Evolutionary conservation across 768 basidiomycete species (phyloP).

Genomic region (Polyporus arcularius): DNA sequence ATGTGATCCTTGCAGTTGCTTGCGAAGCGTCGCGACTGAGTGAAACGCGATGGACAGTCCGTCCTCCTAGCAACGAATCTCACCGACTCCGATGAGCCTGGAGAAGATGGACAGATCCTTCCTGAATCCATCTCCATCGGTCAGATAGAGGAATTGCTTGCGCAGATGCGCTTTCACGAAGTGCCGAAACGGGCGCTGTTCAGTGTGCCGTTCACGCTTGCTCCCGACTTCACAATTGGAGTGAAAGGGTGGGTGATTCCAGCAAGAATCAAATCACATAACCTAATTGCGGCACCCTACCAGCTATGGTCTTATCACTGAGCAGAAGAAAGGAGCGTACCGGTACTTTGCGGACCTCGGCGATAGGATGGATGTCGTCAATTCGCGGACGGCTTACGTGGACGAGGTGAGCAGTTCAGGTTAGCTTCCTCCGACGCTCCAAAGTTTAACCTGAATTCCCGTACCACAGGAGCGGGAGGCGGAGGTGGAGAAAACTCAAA

Average conservation of each 20-base stretch:
- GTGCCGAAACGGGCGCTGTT: slow-evolving; percentile 83
- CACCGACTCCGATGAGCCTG: slow-evolving; percentile 49
- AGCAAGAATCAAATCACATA: neutral
- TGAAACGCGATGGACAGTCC: slow-evolving; percentile 41
- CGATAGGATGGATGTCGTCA: slow-evolving; percentile 75
- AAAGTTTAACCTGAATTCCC: neutral
- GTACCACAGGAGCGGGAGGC: slow-evolving; percentile 33
- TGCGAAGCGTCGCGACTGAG: neutral
- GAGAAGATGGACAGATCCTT: slow-evolving; percentile 45
- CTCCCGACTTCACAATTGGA: slow-evolving; percentile 71
- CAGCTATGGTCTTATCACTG: slow-evolving; percentile 87
- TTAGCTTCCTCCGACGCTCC: neutral
- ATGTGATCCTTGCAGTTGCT: slow-evolving; percentile 20
- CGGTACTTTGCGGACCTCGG: slow-evolving; percentile 83
- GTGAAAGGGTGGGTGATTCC: slow-evolving; percentile 64
- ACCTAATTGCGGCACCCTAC: slow-evolving; percentile 1
- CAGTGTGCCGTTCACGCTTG: slow-evolving; percentile 79
- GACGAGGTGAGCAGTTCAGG: slow-evolving; percentile 60
- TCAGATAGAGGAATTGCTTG: slow-evolving; percentile 74
- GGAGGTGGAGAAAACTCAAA: slow-evolving; percentile 36
- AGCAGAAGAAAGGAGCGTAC: slow-evolving; percentile 82
- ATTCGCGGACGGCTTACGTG: slow-evolving; percentile 67
- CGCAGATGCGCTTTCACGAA: slow-evolving; percentile 81
- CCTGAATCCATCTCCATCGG: slow-evolving; percentile 74
- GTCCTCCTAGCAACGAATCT: slow-evolving; percentile 57